Conservation (phyloP, 2,329 filamentous ascomycete genomes). For the Calonectria pseudoturangicola region DNA sequence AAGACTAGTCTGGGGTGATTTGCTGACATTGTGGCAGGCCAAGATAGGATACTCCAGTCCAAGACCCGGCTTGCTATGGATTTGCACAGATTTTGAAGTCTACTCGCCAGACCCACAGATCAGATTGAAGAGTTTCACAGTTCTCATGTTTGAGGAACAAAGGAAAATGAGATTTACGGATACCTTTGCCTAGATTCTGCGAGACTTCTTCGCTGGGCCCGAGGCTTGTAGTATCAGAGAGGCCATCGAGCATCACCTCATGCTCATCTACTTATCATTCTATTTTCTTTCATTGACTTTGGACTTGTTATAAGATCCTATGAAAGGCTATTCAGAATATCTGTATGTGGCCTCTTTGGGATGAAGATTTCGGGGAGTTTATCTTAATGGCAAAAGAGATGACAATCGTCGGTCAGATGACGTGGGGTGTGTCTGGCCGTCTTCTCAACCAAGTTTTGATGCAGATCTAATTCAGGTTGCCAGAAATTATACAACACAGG, state of each 20-base stretch:
- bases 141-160: slow-evolving; percentile 32
- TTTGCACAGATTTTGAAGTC: slow-evolving; percentile 3
- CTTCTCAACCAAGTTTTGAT: slow-evolving; percentile 29
- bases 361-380: not conserved
- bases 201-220: not conserved
- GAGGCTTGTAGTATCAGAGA: slow-evolving; percentile 8
- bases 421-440: slow-evolving; percentile 28
- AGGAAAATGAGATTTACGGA: not conserved
- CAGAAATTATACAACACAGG: slow-evolving; percentile 26
- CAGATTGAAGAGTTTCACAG: slow-evolving; percentile 4
- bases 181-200: slow-evolving; percentile 16
- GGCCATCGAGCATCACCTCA: slow-evolving; percentile 22
- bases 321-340: slow-evolving; percentile 9
- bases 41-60: slow-evolving; percentile 16
- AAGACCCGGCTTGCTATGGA: slow-evolving; percentile 34
- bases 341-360: not conserved
- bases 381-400: slow-evolving; percentile 26
- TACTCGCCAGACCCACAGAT: not conserved
- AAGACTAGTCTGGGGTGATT: not conserved
- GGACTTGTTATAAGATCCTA: slow-evolving; percentile 11
- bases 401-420: slow-evolving; percentile 11
- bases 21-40: slow-evolving; percentile 7
- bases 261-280: slow-evolving; percentile 32
- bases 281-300: slow-evolving; percentile 30
- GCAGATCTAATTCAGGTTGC: slow-evolving; percentile 27